Evolutionary conservation across 768 basidiomycete genomes (phyloP).

Genomic region (Clitopilus passeckerianus): DNA sequence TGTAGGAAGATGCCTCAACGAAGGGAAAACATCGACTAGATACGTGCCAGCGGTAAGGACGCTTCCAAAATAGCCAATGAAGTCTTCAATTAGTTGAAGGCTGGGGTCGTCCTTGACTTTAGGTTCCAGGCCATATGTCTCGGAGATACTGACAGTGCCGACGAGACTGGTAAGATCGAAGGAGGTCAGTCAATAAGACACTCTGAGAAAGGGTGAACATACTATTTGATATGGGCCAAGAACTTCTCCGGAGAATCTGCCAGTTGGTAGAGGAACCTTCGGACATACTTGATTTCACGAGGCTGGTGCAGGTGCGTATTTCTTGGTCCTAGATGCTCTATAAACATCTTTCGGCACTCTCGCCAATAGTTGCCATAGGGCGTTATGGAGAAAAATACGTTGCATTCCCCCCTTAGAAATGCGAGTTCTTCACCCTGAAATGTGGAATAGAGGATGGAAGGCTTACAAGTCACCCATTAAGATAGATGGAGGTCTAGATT

Average conservation of each 20-base stretch:
- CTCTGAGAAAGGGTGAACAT: neutral
- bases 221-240: conserved; percentile 15
- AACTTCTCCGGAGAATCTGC: conserved; percentile 9
- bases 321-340: neutral
- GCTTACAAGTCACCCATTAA: too few species aligned
- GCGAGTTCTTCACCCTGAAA: too few species aligned
- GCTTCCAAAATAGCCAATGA: conserved; percentile 6
- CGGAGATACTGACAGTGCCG: conserved; percentile 12
- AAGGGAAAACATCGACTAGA: conserved; percentile 10
- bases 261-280: conserved; percentile 12
- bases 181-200: too few species aligned
- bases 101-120: conserved; percentile 15
- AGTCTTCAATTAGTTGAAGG: conserved; percentile 13
- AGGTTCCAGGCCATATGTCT: conserved; percentile 18
- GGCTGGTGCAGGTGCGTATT: conserved; percentile 9
- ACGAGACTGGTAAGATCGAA: conserved; percentile 15
- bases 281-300: conserved; percentile 9
- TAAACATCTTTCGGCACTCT: conserved; percentile 21
- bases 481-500: neutral
- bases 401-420: too few species aligned
- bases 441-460: too few species aligned
- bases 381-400: too few species aligned
- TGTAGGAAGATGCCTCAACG: conserved; percentile 8
- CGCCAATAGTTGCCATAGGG: conserved; percentile 28
- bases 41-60: conserved; percentile 12